Evolutionary conservation across 257 asterid species (phyloP), one percentile per base, ranked within the genome.

Genomic region (Penstemon davidsonii): DNA sequence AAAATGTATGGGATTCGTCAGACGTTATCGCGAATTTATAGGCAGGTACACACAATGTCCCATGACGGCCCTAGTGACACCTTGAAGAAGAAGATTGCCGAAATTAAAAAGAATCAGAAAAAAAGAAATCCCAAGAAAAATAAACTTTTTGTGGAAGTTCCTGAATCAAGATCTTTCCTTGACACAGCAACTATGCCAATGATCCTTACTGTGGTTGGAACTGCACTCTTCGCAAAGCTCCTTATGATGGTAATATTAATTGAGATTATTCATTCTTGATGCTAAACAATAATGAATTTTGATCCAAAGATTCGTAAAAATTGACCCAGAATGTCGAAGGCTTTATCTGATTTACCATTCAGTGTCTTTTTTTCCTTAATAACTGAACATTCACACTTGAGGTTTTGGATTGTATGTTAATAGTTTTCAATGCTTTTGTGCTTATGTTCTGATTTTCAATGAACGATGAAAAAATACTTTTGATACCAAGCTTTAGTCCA

Each of bases 121-220:
- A 64, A 57, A 50, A 81, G 84, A 38, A 75, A 71, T 64, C 77
- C 85, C 41, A 76, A 75, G 73, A 90, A 77, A 80, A 74, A 75
- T 41, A 78, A 84, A 69, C 68, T 86, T 4, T 81, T 82, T 43
- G 94, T 90, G 25, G 86, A 90, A 62, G 95, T 88, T 64, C 92
- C 95, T 43, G 97, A 88, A 76, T 84, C 95, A 46, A 73, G 44
- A 74, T 60, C 88, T 10, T 93, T 57, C 45, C 92, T 90, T 59
- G 99, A 93, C 69, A 83, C 94, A 5, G 86, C 96, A 57, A 74
- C 88, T 42, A 81, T 93, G 96, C 97, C 99, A 0, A 64, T 88
- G 92, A 76, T 88, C 62, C 92, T 90, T 64, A 82, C 84, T 58
- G 92, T 75, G 5, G 91, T 87, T n/a, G 96, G 96, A 49, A 76